These are phyloP conservation scores for Pythium aquatile DNA, from an alignment of 352 stramenopile genomes.

Conservation along the genomic window DNA sequence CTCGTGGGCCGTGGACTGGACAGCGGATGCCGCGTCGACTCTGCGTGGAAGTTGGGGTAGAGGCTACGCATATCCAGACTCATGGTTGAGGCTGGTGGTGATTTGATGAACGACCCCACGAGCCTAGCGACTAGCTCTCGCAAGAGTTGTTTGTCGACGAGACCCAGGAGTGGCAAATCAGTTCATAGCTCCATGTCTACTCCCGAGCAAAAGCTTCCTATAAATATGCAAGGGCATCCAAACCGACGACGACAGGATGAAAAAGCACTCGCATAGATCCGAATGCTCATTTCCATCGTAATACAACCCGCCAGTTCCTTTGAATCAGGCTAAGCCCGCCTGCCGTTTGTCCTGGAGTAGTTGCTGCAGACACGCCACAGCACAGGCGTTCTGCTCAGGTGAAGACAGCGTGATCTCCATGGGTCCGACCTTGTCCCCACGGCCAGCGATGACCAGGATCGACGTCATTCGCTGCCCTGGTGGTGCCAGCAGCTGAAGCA, in stretches of 20 bases:
- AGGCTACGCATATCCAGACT: constrained; percentile 30
- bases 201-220: constrained; percentile 1
- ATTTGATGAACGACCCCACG: background rate
- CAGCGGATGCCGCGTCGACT: constrained; percentile 32
- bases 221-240: constrained; percentile 5
- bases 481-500: constrained; percentile 28
- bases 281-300: background rate
- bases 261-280: too few relatives aligned
- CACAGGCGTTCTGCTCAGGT: constrained; percentile 26
- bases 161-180: too few relatives aligned
- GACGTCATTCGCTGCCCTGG: constrained; percentile 31
- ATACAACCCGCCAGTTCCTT: background rate
- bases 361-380: constrained; percentile 29
- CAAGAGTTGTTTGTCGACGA: background rate
- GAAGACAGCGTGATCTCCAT: constrained; percentile 34
- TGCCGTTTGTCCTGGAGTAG: constrained; percentile 29
- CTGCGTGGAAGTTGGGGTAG: constrained; percentile 62
- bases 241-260: too few relatives aligned
- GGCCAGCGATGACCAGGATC: constrained; percentile 37
- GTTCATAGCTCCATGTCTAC: background rate
- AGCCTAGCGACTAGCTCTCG: background rate
- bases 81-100: background rate
- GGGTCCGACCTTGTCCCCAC: constrained; percentile 30
- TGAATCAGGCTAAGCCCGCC: background rate
- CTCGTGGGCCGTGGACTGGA: constrained; percentile 19